Evolutionary conservation across 768 basidiomycete species (phyloP).

Genomic region (Suillus subaureus): DNA sequence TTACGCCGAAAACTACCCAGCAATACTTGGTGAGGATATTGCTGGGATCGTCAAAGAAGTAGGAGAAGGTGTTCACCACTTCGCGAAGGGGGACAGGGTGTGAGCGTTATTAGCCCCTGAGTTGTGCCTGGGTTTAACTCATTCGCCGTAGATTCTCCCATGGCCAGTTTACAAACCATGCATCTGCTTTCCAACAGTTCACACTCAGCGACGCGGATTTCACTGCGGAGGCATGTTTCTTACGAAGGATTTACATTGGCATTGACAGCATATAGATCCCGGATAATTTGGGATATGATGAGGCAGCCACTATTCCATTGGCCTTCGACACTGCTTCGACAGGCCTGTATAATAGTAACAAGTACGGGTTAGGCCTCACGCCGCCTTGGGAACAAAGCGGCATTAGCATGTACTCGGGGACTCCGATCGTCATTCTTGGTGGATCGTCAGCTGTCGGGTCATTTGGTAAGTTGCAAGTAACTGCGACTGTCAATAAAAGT

Average conservation of each 20-base stretch:
- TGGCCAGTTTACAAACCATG: slow-evolving; percentile 31
- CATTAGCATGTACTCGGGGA: slow-evolving; percentile 39
- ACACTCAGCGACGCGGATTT: slow-evolving; percentile 33
- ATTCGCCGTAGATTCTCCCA: slow-evolving; percentile 34
- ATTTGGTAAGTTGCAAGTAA: slow-evolving; percentile 36
- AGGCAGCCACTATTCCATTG: slow-evolving; percentile 49
- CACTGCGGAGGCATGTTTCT: slow-evolving; percentile 38
- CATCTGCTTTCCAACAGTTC: slow-evolving; percentile 43
- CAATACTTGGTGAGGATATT: slow-evolving; percentile 37
- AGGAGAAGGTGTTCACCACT: slow-evolving; percentile 38
- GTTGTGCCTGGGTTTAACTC: slow-evolving; percentile 11
- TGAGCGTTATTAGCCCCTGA: slow-evolving; percentile 18
- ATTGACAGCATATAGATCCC: slow-evolving; percentile 41
- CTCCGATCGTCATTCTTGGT: slow-evolving; percentile 50
- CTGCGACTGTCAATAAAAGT: slow-evolving; percentile 5
- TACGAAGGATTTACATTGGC: slow-evolving; percentile 3
- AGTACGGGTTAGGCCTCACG: slow-evolving; percentile 41
- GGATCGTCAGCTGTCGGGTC: slow-evolving; percentile 52
- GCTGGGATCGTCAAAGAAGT: slow-evolving; percentile 42
- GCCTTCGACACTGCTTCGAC: slow-evolving; percentile 48
- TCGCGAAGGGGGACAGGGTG: slow-evolving; percentile 45
- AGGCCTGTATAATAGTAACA: slow-evolving; percentile 43
- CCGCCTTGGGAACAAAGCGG: slow-evolving; percentile 38
- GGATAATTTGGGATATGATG: slow-evolving; percentile 42
- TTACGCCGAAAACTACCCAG: slow-evolving; percentile 37